Evolutionary conservation across 2,329 filamentous ascomycete species (phyloP).

Genomic region (Calonectria leucothoes): DNA sequence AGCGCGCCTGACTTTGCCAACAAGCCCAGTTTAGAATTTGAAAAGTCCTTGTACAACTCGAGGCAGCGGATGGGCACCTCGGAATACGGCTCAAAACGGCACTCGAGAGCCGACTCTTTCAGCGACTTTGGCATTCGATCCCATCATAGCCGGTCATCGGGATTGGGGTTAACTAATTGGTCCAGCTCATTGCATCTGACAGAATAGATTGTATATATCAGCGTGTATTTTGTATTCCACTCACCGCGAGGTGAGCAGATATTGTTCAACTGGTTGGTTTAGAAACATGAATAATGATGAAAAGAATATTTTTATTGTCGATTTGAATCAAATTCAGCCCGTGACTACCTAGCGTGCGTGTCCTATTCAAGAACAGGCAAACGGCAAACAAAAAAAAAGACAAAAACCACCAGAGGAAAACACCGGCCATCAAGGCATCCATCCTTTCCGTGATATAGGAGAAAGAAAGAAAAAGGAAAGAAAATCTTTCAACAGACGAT

Average conservation of each 20-base stretch:
- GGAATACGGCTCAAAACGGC: not conserved
- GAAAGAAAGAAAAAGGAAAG: not conserved
- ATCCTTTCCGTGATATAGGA: not conserved
- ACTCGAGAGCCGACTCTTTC: not conserved
- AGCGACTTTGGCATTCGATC: not conserved
- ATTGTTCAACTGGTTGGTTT: not conserved
- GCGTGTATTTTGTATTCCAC: not conserved
- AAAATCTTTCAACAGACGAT: not conserved
- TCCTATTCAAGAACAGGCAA: not conserved
- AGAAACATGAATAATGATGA: not conserved
- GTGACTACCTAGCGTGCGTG: not conserved
- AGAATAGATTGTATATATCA: not conserved
- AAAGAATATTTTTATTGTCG: not conserved
- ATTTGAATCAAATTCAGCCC: not conserved
- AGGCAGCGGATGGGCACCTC: not conserved
- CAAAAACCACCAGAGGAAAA: not conserved
- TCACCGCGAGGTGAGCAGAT: not conserved
- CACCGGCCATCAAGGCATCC: constrained; percentile 3
- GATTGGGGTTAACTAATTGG: not conserved
- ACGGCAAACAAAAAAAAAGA: not conserved
- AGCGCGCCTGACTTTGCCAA: not conserved
- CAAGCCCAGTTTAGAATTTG: not conserved
- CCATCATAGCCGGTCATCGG: not conserved
- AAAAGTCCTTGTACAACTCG: not conserved
- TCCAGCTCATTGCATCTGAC: not conserved